phyloP scores from a whole-genome alignment of 805 yeast species.

The Hanseniaspora vineae region DNA sequence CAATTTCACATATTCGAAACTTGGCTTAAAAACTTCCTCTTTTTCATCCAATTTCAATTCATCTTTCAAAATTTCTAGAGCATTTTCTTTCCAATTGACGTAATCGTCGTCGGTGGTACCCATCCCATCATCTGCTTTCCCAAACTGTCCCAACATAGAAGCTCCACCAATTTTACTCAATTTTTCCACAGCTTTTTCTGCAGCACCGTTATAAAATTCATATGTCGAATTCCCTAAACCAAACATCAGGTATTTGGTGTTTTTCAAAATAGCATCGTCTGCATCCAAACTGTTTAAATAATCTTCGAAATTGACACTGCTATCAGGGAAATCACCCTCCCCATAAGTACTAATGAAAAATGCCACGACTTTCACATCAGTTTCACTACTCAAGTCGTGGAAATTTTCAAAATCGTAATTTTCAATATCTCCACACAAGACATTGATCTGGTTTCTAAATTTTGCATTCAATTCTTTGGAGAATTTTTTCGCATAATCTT shows the following conservation, averaged over 20 bases:
- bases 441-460: conserved; percentile 49
- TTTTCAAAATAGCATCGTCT: conserved; percentile 31
- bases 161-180: conserved; percentile 55
- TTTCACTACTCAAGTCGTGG: conserved; percentile 26
- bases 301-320: conserved; percentile 70
- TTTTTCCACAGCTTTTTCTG: conserved; percentile 43
- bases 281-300: conserved; percentile 43
- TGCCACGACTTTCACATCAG: conserved; percentile 40
- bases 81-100: conserved; percentile 78
- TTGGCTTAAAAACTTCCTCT: conserved; percentile 69
- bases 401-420: conserved; percentile 77
- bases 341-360: conserved; percentile 90
- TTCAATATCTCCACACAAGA: conserved; percentile 80
- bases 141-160: conserved; percentile 56
- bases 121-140: conserved; percentile 90
- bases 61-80: conserved; percentile 53
- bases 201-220: conserved; percentile 80
- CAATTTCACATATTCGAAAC: conserved; percentile 26
- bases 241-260: conserved; percentile 59
- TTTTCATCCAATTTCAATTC: conserved; percentile 62
- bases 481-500: conserved; percentile 85
- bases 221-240: conserved; percentile 94
- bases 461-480: conserved; percentile 77
- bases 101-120: conserved; percentile 95
- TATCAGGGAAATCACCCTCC: conserved; percentile 97